Percentiles rank a stretch among this genome's conserved stretches.
Conservation (phyloP, 371 early-diverging fungal genomes). For the Saksenaea vasiformis region DNA sequence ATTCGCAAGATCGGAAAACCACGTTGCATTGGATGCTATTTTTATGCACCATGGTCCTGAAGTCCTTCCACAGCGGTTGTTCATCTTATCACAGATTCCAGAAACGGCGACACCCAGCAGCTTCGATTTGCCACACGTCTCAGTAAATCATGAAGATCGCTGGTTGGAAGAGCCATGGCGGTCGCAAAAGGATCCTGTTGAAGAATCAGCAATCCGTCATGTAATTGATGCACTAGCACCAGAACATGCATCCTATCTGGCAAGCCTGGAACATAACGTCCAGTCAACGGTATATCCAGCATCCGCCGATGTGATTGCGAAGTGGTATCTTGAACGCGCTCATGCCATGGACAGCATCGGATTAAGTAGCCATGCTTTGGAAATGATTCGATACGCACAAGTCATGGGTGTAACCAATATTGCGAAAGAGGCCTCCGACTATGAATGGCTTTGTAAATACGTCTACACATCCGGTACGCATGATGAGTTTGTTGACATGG, state of each 20-base stretch:
- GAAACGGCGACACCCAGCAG: slow-evolving; percentile 54
- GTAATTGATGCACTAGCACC: slow-evolving; percentile 16
- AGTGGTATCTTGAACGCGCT: slow-evolving; percentile 66
- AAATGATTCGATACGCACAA: slow-evolving; percentile 55
- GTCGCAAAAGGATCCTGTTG: slow-evolving; percentile 25
- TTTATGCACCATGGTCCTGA: slow-evolving; percentile 64
- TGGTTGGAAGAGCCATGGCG: slow-evolving; percentile 46
- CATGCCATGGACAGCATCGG: slow-evolving; percentile 59
- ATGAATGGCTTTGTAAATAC: slow-evolving; percentile 64
- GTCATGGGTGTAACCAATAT: slow-evolving; percentile 54
- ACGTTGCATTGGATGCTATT: slow-evolving; percentile 59
- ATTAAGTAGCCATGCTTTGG: slow-evolving; percentile 55
- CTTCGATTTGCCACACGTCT: slow-evolving; percentile 49
- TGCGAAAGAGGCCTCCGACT: slow-evolving; percentile 46
- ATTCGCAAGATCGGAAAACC: slow-evolving; percentile 60
- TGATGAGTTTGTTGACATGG: slow-evolving; percentile 33
- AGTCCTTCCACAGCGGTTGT: slow-evolving; percentile 61
- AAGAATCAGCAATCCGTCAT: slow-evolving; percentile 17
- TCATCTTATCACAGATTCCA: slow-evolving; percentile 67
- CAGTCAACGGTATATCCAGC: slow-evolving; percentile 49
- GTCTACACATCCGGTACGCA: slow-evolving; percentile 49
- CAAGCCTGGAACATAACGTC: slow-evolving; percentile 25
- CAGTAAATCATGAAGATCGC: slow-evolving; percentile 29
- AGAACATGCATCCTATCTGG: slow-evolving; percentile 18
- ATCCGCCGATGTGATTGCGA: slow-evolving; percentile 37